Percentiles rank a stretch among this genome's conserved stretches.
Evolutionary conservation across 495 filamentous ascomycete species (phyloP).

Genomic region (Aspergillus cristatus): DNA sequence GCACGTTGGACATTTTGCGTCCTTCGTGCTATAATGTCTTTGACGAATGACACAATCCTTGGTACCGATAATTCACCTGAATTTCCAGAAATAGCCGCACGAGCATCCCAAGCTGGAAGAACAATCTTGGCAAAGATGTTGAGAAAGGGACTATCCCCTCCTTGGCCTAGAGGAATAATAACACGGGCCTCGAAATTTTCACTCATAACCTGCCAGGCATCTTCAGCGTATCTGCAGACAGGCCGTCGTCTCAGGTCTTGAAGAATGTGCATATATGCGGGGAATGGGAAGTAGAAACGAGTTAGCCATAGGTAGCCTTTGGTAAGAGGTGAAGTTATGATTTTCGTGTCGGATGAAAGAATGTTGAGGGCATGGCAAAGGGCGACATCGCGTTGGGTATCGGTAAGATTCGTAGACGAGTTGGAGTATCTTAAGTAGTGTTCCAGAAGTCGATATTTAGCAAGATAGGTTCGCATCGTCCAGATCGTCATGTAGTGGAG

Average conservation of each 20-base stretch:
- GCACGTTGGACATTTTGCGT: constrained; percentile 8
- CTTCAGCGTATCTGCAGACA: constrained; percentile 14
- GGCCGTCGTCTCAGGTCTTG: constrained; percentile 37
- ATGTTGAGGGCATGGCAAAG: constrained; percentile 31
- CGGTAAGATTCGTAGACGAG: constrained; percentile 12
- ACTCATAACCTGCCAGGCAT: constrained; percentile 41
- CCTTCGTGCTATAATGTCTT: constrained; percentile 15
- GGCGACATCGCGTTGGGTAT: constrained; percentile 27
- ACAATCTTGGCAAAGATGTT: constrained; percentile 32
- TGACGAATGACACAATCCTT: constrained; percentile 31
- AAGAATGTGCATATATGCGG: constrained; percentile 40
- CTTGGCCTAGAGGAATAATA: constrained; percentile 10
- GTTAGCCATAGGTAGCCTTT: constrained; percentile 38
- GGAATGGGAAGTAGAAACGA: constrained; percentile 42
- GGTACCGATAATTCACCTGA: constrained; percentile 19
- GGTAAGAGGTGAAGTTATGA: constrained; percentile 37
- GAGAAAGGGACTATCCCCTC: constrained; percentile 26
- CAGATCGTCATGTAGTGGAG: constrained; percentile 48
- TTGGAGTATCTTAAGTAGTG: constrained; percentile 29
- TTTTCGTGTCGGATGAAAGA: constrained; percentile 40
- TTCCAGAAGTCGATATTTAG: constrained; percentile 39
- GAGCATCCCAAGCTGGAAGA: constrained; percentile 38
- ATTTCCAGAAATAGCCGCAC: constrained; percentile 12
- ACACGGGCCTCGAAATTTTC: constrained; percentile 38
- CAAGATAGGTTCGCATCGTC: constrained; percentile 32